Evolutionary conservation across 2,329 filamentous ascomycete species (phyloP), one percentile per base, ranked within the genome.

Genomic region (Beauveria medogensis): DNA sequence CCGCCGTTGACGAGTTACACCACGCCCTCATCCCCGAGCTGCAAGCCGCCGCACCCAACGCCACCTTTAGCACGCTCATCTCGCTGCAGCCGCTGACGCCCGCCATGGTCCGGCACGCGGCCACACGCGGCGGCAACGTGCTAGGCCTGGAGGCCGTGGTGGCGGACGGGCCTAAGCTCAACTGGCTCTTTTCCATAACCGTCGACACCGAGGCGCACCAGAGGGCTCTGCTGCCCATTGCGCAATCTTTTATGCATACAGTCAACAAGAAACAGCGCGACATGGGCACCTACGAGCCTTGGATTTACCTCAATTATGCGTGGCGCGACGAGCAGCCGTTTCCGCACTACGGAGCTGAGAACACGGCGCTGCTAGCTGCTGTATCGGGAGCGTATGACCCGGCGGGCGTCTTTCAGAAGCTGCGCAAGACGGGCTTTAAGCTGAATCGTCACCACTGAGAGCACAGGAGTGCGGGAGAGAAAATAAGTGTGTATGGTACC

Each of bases 271-370:
- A 69, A 14, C 66, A 72, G 12, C 63, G 63, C 8, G 54, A 70
- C 53, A 62, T 72, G 26, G 69, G 69, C 22, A 63, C 67, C 3
- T 68, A 71, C 62, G 66, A 69, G 54, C 65, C 74, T 41, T 76
- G 71, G 67, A 68, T 73, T 37, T 80, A 75, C 62, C 68, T 78
- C 46, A 79, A 80, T 66, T 80, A 80, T 55, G 76, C 77, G 0
- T 68, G 70, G 34, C 63, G 65, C 2, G 68, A 70, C 48, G 75
- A 80, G 67, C 65, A 74, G 24, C 73, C 76, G 1, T 66, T 78
- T 18, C 55, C 64, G 6, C 63, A 69, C 6, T 79, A 78, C 56
- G 77, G 77, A 0, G 46, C 67, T 9, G 68, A 71, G 28, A 75
- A 72, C 46, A 57, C 76, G 18, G 66, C 66, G 6, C 67, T 69